Base-by-base conservation (phyloP, 2,329 filamentous ascomycete species). In the Malbranchea cinnamomea region DNA sequence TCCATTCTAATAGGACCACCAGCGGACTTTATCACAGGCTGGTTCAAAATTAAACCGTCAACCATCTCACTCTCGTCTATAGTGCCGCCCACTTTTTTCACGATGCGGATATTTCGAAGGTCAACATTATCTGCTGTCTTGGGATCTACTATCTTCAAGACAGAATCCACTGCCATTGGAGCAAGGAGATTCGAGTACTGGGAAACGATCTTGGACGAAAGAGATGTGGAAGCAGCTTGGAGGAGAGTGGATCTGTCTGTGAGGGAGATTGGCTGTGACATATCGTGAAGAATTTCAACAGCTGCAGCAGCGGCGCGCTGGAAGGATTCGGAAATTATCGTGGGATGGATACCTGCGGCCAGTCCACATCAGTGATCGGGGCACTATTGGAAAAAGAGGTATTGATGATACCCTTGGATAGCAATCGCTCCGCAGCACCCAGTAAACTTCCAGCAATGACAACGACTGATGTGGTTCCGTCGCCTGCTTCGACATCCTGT, bases 41-140 rank as follows among this genome's bases (percentile, higher is more conserved):
- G 89, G 49, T 82, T 84, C 44, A 98, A 67, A 32, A 95, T 85
- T 35, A 98, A 60, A 17, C 89, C 89, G 48, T 98, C 89, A 21
- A 95, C 74, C 66, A 98, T 78, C 62, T 98, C 89, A 50, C 83
- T 93, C 53, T 98, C 89, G 52, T 98, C 89, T 54, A 98, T 95
- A 23, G 91, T 95, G 37, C 89, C 89, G 47, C 89, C 89, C 33
- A 91, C 78, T 63, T 94, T 95, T 71, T 95, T 95, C 49, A 98
- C 69, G 45, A 95, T 89, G 42, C 89, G 74, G 40, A 98, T 94
- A 58, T 95, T 94, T 54, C 82, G 83, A 35, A 98, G 67, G 49
- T 98, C 89, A 33, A 94, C 89, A 42, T 98, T 98, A 43, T 94
- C 82, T 32, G 89, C 87, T 13, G 78, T 93, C 64, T 85, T 92